These are phyloP conservation scores for Globisporangium heterothallicum DNA, from an alignment of 352 stramenopile species.

Conservation along the genomic window DNA sequence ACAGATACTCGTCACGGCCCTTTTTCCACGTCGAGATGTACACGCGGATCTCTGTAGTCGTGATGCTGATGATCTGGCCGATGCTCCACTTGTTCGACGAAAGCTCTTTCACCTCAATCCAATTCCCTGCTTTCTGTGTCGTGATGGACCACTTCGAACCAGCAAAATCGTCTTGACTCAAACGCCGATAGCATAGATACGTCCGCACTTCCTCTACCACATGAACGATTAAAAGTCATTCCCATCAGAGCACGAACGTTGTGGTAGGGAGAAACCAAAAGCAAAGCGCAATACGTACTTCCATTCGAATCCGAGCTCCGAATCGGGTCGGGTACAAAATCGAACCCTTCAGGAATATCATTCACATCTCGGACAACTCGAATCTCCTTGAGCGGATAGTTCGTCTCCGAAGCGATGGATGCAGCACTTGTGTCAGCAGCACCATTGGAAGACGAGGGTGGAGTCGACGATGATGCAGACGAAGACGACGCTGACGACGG, in stretches of 20 bases:
- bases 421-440: not conserved
- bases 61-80: slow-evolving; percentile 65
- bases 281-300: slow-evolving; percentile 20
- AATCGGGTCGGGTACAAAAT: slow-evolving; percentile 44
- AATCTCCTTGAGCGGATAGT: slow-evolving; percentile 72
- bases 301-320: slow-evolving; percentile 17
- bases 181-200: slow-evolving; percentile 67
- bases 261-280: too few species aligned
- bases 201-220: slow-evolving; percentile 44
- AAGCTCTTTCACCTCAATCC: slow-evolving; percentile 79
- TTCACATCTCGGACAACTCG: slow-evolving; percentile 60
- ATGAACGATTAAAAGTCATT: slow-evolving; percentile 8
- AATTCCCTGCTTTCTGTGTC: slow-evolving; percentile 62
- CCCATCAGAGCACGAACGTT: too few species aligned
- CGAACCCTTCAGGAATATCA: slow-evolving; percentile 65
- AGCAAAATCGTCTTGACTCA: slow-evolving; percentile 55
- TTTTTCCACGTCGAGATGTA: slow-evolving; percentile 65
- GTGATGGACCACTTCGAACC: slow-evolving; percentile 68
- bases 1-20: slow-evolving; percentile 67
- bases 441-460: slow-evolving; percentile 9
- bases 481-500: slow-evolving; percentile 7
- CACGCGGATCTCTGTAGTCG: slow-evolving; percentile 60
- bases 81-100: slow-evolving; percentile 75
- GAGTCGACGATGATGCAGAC: slow-evolving; percentile 11
- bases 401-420: not conserved